phyloP scores from a whole-genome alignment of 2,329 filamentous ascomycete genomes.

The Colletotrichum liriopes region DNA sequence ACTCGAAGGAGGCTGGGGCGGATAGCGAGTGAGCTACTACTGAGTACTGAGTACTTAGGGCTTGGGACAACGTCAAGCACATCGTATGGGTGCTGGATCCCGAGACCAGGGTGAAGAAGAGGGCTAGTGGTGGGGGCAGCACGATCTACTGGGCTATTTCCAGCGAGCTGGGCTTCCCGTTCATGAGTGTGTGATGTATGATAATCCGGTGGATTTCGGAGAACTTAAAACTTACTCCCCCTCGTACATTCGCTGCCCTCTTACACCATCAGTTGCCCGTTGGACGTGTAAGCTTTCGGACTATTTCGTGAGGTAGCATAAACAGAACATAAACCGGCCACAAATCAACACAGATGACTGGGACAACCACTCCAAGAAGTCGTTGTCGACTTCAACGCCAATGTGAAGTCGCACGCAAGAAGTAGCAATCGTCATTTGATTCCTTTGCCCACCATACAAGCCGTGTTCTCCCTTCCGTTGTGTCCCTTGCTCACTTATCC shows the following conservation, averaged over 20 bases:
- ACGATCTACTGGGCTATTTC: neutral
- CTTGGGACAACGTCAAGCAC: neutral
- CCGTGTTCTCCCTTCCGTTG: neutral
- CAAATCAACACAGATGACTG: neutral
- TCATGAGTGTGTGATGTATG: neutral
- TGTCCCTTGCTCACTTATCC: no score
- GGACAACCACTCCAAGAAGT: neutral
- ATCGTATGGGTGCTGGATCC: neutral
- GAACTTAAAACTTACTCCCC: no score
- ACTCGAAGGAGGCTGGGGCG: no score
- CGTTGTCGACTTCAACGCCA: neutral
- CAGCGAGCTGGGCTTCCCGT: no score
- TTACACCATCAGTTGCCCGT: neutral
- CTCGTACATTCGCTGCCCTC: neutral
- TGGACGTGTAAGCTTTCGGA: no score
- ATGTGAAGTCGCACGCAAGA: neutral
- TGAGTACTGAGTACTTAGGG: no score
- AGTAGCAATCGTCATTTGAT: neutral
- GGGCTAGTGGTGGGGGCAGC: no score
- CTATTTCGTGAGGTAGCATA: no score
- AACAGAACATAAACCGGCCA: neutral
- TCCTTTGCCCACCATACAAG: neutral
- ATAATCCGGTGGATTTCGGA: no score
- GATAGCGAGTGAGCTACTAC: no score
- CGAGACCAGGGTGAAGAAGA: neutral